Conservation (phyloP, 371 early-diverging fungal genomes). For the Haplosporangium sp. region DNA sequence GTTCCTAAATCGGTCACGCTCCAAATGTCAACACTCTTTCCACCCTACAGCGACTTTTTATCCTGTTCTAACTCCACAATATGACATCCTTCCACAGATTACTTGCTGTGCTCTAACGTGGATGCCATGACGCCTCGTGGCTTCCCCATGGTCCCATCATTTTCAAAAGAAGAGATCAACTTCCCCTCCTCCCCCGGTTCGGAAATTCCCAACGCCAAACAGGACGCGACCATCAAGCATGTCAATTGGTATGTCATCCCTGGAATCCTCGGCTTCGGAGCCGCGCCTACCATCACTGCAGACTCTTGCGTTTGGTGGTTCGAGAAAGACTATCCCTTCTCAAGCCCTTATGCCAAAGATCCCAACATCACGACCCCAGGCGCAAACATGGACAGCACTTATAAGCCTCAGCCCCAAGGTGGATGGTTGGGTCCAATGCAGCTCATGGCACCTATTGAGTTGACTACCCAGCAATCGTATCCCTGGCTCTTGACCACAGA, state of each 20-base stretch:
- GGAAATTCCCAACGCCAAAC: slow-evolving; percentile 40
- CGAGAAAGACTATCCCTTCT: slow-evolving; percentile 61
- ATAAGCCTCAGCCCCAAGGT: slow-evolving; percentile 57
- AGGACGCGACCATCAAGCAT: slow-evolving; percentile 43
- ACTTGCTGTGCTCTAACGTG: slow-evolving; percentile 44
- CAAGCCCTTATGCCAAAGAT: slow-evolving; percentile 55
- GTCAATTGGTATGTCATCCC: slow-evolving; percentile 56
- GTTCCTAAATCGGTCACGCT: no score
- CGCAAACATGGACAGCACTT: slow-evolving; percentile 57
- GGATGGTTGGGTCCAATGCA: slow-evolving; percentile 57
- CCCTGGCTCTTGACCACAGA: slow-evolving; percentile 56
- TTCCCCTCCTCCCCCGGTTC: slow-evolving; percentile 45
- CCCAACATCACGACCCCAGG: slow-evolving; percentile 51
- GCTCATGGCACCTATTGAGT: slow-evolving; percentile 28
- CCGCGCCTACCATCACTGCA: slow-evolving; percentile 35
- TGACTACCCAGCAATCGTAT: slow-evolving; percentile 49
- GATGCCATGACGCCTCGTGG: slow-evolving; percentile 51
- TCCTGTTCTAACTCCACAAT: background rate
- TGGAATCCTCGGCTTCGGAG: slow-evolving; percentile 35
- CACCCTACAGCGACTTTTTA: background rate
- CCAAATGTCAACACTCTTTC: background rate
- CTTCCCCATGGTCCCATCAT: slow-evolving; percentile 39
- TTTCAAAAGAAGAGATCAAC: slow-evolving; percentile 27
- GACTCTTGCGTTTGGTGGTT: slow-evolving; percentile 60
- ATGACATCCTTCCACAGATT: slow-evolving; percentile 14